A percentile compares a stretch with the other conserved stretches of the same genome.
Evolutionary conservation across 2,329 filamentous ascomycete genomes (phyloP).

Genomic region (Colletotrichum sp.): DNA sequence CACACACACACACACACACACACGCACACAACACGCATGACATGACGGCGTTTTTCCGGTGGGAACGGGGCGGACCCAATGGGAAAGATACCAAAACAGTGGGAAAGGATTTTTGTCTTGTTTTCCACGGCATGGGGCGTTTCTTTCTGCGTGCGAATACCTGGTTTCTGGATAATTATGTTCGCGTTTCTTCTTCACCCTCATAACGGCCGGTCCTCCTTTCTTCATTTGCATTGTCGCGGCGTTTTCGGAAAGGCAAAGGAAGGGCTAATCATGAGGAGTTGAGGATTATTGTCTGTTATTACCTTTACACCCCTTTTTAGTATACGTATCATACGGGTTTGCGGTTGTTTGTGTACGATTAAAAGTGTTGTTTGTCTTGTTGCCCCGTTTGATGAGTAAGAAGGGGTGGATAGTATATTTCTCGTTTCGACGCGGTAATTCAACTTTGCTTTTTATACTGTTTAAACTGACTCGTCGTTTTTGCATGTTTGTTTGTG

Average conservation of each 20-base stretch:
- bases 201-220: not conserved
- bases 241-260: not conserved
- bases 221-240: not conserved
- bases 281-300: not conserved
- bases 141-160: not conserved
- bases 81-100: not conserved
- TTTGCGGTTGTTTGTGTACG: not conserved
- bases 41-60: conserved; percentile 9
- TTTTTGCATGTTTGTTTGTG: not conserved
- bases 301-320: not conserved
- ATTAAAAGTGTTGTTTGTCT: not conserved
- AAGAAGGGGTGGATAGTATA: not conserved
- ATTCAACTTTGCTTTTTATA: not conserved
- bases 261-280: not conserved
- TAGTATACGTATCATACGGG: not conserved
- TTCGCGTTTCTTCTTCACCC: not conserved
- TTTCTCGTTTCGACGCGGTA: not conserved
- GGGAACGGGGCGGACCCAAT: not conserved
- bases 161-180: not conserved
- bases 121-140: not conserved
- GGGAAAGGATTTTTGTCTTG: not conserved
- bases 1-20: not conserved
- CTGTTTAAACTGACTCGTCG: not conserved
- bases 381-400: not conserved
- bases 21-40: not conserved